Evolutionary conservation across 2,329 filamentous ascomycete genomes (phyloP), one percentile per base, ranked within the genome.

Genomic region (Colletotrichum chrysophilum): DNA sequence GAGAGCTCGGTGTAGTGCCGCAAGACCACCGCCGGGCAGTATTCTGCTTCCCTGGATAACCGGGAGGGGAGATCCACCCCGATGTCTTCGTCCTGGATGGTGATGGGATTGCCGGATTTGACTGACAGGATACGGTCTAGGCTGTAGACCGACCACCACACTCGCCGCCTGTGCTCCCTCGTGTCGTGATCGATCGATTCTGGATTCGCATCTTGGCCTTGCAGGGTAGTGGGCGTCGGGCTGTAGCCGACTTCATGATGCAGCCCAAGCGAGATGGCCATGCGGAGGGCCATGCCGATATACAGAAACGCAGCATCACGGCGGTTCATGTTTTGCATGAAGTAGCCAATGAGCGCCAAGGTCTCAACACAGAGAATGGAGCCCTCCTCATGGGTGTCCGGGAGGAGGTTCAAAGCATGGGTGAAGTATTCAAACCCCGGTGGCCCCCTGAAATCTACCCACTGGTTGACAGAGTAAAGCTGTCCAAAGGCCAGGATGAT

Each of bases 391-490:
- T 91, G 88, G 4, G 89, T 85, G 62, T 91, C 89, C 1, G 90
- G 90, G 24, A 91, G 82, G 6, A 90, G 85, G 30, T 86, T 85
- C 30, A 91, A 77, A 0, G 89, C 88, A 68, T 88, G 84, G 24
- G 86, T 86, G 79, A 91, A 91, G 76, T 89, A 91, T 16, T 87
- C 85, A 78, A 91, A 91, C 0, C 90, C 90, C 0, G 90, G 90
- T 0, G 89, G 89, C 0, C 89, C 88, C 55, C 88, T 86, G 78
- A 85, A 86, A 61, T 86, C 86, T 1, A 88, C 86, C 87, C 88
- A 90, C 69, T 90, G 88, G 77, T 91, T 91, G 64, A 91, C 85
- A 4, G 88, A 90, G 78, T 91, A 91, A 77, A 91, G 85, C 76
- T 90, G 87, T 0, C 90, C 90, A 77, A 90, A 90, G 1, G 89